phyloP scores from a whole-genome alignment of 2,329 filamentous ascomycete species.

The Scedosporium boydii region DNA sequence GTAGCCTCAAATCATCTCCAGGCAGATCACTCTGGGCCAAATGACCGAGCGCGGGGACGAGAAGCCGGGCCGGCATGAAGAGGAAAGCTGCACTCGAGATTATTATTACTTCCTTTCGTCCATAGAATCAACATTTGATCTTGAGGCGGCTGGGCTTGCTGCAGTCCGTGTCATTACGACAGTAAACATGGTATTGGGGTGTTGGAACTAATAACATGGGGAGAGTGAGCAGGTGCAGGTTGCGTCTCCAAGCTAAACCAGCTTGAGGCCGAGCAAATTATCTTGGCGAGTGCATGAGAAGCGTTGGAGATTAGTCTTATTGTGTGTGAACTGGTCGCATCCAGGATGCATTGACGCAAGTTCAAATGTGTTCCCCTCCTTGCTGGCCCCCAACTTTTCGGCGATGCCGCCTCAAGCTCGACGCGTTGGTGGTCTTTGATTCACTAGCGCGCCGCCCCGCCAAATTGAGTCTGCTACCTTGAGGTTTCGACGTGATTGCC shows the following conservation, averaged over 20 bases:
- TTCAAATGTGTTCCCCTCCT: not conserved
- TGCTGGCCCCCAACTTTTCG: not conserved
- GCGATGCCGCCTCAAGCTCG: not conserved
- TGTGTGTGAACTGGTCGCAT: not conserved
- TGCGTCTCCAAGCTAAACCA: not conserved
- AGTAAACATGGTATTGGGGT: not conserved
- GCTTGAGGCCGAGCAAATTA: too few species aligned
- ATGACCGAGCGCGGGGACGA: not conserved
- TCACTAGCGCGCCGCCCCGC: not conserved
- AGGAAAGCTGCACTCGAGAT: not conserved
- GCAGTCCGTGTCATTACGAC: not conserved
- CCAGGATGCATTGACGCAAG: not conserved
- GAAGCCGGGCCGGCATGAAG: not conserved
- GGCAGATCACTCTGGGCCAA: not conserved
- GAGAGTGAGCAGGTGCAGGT: not conserved
- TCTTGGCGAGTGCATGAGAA: not conserved
- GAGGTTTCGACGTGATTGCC: not conserved
- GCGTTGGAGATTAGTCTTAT: not conserved
- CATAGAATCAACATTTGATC: not conserved
- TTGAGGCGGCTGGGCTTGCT: not conserved
- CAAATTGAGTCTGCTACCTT: not conserved
- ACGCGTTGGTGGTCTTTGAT: not conserved
- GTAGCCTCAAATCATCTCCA: not conserved
- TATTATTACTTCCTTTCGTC: not conserved
- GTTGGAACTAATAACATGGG: not conserved